Conservation (phyloP, 2,329 filamentous ascomycete species). For the Didymellaceae sp. region DNA sequence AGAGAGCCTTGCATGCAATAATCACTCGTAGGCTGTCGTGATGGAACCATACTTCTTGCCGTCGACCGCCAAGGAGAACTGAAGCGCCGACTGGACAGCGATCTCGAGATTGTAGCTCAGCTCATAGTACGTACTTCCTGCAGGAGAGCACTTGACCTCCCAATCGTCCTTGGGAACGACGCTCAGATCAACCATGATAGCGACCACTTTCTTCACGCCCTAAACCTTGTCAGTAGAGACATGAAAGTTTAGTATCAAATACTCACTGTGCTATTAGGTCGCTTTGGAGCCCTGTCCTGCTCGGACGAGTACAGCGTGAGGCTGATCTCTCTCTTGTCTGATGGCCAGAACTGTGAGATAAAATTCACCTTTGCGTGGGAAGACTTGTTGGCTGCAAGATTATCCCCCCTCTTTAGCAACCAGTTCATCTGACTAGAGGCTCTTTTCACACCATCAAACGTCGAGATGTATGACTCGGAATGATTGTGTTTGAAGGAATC, state of each 20-base stretch:
- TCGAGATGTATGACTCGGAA: slow-evolving; percentile 10
- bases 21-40: background rate
- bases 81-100: slow-evolving; percentile 24
- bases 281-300: background rate
- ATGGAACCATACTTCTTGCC: slow-evolving; percentile 25
- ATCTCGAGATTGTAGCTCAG: slow-evolving; percentile 14
- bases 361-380: background rate
- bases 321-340: background rate
- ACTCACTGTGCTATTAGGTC: no score
- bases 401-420: slow-evolving; percentile 25
- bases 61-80: slow-evolving; percentile 23
- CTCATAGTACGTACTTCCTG: background rate
- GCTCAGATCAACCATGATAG: slow-evolving; percentile 14
- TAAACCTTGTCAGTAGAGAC: no score
- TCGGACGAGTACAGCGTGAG: no score
- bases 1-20: no score
- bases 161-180: slow-evolving; percentile 12
- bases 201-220: no score
- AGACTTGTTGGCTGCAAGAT: slow-evolving; percentile 3
- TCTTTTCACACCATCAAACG: background rate
- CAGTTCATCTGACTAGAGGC: slow-evolving; percentile 19
- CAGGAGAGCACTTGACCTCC: background rate
- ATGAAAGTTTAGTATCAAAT: background rate
- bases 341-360: background rate
- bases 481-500: slow-evolving; percentile 3